phyloP scores from a whole-genome alignment of 1,284 basidiomycete genomes.

The Tausonia pullulans region DNA sequence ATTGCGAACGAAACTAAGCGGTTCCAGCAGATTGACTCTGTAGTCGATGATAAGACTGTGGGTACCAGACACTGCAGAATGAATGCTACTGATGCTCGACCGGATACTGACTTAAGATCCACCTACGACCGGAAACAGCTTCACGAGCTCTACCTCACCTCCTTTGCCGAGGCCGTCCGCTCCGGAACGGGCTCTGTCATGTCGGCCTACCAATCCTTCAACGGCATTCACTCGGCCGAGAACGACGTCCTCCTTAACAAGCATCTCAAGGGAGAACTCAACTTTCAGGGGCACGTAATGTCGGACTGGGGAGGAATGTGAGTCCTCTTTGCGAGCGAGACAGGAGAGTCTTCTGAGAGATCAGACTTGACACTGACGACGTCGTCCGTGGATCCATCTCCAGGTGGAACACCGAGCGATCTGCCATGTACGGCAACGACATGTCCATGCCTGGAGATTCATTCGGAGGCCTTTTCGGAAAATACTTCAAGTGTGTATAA shows the following conservation, averaged over 20 bases:
- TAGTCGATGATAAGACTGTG: conserved; percentile 25
- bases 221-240: conserved; percentile 67
- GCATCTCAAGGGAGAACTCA: conserved; percentile 61
- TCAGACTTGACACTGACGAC: no score
- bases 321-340: no score
- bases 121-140: background rate
- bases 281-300: conserved; percentile 41
- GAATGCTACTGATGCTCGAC: background rate
- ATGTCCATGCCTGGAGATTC: conserved; percentile 39
- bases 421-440: background rate
- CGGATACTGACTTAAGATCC: background rate
- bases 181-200: conserved; percentile 37
- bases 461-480: conserved; percentile 37
- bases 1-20: background rate
- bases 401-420: background rate
- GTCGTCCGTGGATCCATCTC: no score
- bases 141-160: conserved; percentile 36
- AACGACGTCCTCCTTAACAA: conserved; percentile 63
- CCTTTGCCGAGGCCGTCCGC: conserved; percentile 38
- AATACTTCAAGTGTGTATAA: conserved; percentile 16
- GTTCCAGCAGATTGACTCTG: conserved; percentile 22
- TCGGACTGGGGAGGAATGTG: conserved; percentile 17
- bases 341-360: no score
- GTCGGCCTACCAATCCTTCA: conserved; percentile 42
- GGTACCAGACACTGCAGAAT: no score